Evolutionary conservation across 2,329 filamentous ascomycete genomes (phyloP).

Genomic region (Chaetomiaceae sp.): DNA sequence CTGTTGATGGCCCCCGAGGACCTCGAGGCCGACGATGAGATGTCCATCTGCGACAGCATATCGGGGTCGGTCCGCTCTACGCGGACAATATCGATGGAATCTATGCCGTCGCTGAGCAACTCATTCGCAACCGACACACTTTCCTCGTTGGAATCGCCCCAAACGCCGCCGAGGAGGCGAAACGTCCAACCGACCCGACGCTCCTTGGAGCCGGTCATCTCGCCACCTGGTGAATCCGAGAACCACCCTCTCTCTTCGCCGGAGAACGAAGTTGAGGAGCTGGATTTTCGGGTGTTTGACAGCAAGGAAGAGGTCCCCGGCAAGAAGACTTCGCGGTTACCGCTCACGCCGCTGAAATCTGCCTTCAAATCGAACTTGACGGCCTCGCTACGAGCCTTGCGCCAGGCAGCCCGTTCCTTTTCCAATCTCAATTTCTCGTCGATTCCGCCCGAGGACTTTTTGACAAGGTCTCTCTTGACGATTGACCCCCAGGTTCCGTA

Average conservation of each 20-base stretch:
- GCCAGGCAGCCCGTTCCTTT: slow-evolving; percentile 60
- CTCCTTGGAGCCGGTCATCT: slow-evolving; percentile 52
- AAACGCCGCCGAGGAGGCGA: slow-evolving; percentile 39
- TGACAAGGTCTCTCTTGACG: slow-evolving; percentile 63
- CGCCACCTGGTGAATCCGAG: slow-evolving; percentile 49
- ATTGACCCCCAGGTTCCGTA: slow-evolving; percentile 64
- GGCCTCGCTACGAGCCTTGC: slow-evolving; percentile 60
- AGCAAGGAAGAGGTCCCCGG: slow-evolving; percentile 22
- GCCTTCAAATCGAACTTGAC: slow-evolving; percentile 68
- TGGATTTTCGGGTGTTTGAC: slow-evolving; percentile 47
- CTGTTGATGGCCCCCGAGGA: slow-evolving; percentile 59
- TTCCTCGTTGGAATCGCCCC: slow-evolving; percentile 48
- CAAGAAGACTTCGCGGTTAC: slow-evolving; percentile 33
- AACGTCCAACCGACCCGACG: slow-evolving; percentile 43
- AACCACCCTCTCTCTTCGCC: slow-evolving; percentile 48
- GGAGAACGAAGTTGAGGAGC: slow-evolving; percentile 39
- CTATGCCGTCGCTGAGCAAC: slow-evolving; percentile 55
- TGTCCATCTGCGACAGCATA: slow-evolving; percentile 47
- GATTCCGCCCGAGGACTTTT: slow-evolving; percentile 61
- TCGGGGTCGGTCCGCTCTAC: slow-evolving; percentile 50
- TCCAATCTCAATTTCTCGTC: slow-evolving; percentile 59
- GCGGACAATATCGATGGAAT: slow-evolving; percentile 56
- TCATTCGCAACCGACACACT: slow-evolving; percentile 49
- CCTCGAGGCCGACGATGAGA: slow-evolving; percentile 45
- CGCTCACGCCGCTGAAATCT: slow-evolving; percentile 47